Base-by-base conservation (phyloP, 2,329 filamentous ascomycete species). In the Aspergillus ruber region DNA sequence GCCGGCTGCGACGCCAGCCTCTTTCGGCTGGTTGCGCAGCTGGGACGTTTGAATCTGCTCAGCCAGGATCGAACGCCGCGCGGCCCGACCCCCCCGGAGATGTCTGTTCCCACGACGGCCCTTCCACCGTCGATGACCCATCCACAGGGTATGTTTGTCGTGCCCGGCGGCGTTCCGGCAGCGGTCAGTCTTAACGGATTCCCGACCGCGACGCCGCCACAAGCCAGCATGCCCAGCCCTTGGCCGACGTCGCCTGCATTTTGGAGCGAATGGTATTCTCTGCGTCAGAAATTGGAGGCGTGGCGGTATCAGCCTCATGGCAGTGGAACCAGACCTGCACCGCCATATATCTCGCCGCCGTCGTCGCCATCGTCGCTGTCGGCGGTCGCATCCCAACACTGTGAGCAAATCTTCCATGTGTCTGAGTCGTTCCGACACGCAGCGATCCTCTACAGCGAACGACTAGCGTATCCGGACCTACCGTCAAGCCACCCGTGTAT, bases 341-440 rank as follows among this genome's bases (percentile, higher is more conserved):
- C 46, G n/a, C 51, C 57, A n/a, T 65, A 66, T 44, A 56, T 63
- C 4, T 61, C 61, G 39, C 57, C 64, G 21, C 60, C 54, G 4
- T 60, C 58, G 29, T 55, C 58, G 21, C 55, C 62, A 13, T 48
- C 55, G 6, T 51, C 56, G 40, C 55, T 57, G 25, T 60, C 57
- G 10, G 51, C 59, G 33, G 63, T 72, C 1, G 78, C 79, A 0
- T 72, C 79, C 8, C 76, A 77, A 6, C 86, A 93, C 63, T 71
- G 86, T 1, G 76, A 82, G 18, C 89, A 94, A 54, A 75, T 95
- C 9, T 79, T 83, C 29, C 87, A 90, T 59, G 85, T 95, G 44
- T 94, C 88, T 17, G 89, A 95, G 66, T 86, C 86, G 9, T 96
- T 95, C 76, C 86, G 90, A 15, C 90, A 93, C 66, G 84, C 90